phyloP scores from a whole-genome alignment of 306 rosid genomes.

The Cucumis hystrix region DNA sequence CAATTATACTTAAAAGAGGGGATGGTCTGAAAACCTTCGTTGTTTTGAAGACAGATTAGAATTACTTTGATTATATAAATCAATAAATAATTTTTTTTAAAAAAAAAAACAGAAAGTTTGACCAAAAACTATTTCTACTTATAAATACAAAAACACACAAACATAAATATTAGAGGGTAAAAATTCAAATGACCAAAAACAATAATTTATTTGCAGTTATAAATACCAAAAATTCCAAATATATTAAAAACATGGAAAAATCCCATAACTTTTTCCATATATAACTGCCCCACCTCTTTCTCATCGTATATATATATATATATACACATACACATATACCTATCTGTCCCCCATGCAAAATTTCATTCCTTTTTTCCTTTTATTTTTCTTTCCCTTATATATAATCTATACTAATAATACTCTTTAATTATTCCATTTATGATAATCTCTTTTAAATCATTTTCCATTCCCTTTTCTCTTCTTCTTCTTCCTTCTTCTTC shows the following conservation, averaged over 20 bases:
- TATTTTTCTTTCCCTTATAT: too few species aligned
- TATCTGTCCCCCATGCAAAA: not conserved
- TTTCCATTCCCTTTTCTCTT: too few species aligned
- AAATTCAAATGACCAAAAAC: not conserved
- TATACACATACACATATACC: not conserved
- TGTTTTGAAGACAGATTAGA: too few species aligned
- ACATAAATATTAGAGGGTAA: not conserved
- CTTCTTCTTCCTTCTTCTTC: not conserved
- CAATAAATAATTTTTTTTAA: too few species aligned
- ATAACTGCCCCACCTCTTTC: not conserved
- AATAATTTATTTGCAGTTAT: not conserved
- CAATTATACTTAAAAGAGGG: too few species aligned
- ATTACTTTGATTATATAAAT: too few species aligned
- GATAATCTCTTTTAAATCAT: too few species aligned
- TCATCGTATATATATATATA: not conserved
- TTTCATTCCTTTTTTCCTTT: too few species aligned
- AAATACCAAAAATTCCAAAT: not conserved
- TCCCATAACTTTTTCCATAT: not conserved
- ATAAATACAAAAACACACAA: not conserved
- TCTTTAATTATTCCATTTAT: too few species aligned
- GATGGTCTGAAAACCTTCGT: too few species aligned
- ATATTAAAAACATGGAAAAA: not conserved
- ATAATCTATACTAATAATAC: too few species aligned
- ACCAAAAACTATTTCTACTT: not conserved
- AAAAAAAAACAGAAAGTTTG: not conserved